phyloP scores from a whole-genome alignment of 495 filamentous ascomycete genomes.

The Trichocladium uniseriatum region DNA sequence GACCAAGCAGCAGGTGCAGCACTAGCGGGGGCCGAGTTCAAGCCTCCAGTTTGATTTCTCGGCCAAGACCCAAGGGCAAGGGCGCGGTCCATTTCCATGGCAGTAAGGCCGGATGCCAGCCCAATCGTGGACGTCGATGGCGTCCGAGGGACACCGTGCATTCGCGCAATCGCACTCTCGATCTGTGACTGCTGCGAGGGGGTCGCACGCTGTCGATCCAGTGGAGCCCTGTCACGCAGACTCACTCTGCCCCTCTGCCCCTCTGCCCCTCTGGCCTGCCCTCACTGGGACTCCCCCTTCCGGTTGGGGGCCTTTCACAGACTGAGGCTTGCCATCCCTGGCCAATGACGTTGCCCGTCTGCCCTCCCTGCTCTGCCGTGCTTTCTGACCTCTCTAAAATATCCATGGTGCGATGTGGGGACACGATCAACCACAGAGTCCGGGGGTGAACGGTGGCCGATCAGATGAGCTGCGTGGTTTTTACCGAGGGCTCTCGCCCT shows the following conservation, averaged over 20 bases:
- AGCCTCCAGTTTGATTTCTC: neutral
- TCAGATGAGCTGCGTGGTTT: no score
- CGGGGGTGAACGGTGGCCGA: neutral
- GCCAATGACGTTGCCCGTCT: neutral
- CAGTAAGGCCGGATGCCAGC: neutral
- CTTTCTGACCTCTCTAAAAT: neutral
- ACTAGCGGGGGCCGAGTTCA: no score
- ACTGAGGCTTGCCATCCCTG: neutral
- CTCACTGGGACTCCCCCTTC: no score
- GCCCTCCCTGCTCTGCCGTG: neutral
- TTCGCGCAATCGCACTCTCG: neutral
- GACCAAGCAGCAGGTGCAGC: no score
- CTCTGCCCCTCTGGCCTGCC: no score
- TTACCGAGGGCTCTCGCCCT: no score
- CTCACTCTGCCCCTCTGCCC: no score
- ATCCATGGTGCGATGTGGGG: neutral
- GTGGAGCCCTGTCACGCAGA: neutral
- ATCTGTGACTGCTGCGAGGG: conserved; percentile 1
- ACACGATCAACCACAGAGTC: neutral
- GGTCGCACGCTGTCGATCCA: conserved; percentile 1
- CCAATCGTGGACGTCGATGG: neutral
- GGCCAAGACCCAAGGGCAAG: neutral
- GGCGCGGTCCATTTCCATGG: neutral
- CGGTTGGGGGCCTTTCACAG: neutral
- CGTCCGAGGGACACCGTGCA: neutral